Percentiles rank a stretch among this genome's conserved stretches.
phyloP scores from a whole-genome alignment of 805 yeast genomes.

The Candida nemodendra region DNA sequence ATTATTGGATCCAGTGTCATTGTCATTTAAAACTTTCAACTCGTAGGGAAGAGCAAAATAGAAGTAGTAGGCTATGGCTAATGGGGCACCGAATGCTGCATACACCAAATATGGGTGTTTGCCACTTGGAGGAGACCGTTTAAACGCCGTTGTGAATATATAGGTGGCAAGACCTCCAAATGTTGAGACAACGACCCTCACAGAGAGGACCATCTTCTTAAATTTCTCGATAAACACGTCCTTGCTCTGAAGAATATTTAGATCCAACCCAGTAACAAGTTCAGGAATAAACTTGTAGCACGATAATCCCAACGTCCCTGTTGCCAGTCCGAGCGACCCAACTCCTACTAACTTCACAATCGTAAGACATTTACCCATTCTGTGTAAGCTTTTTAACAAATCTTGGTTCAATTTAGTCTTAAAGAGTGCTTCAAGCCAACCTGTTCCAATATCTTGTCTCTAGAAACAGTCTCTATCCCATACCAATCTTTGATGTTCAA shows the following conservation, averaged over 20 bases:
- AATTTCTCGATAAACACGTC: slow-evolving; percentile 15
- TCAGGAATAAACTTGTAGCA: slow-evolving; percentile 22
- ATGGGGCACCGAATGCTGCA: slow-evolving; percentile 54
- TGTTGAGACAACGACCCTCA: slow-evolving; percentile 27
- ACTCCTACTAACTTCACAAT: slow-evolving; percentile 63
- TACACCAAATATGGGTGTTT: slow-evolving; percentile 76
- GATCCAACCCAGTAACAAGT: slow-evolving; percentile 10
- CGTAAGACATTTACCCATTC: slow-evolving; percentile 54
- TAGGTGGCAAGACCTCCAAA: slow-evolving; percentile 50
- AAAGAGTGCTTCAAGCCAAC: too few relatives aligned
- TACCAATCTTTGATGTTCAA: too few relatives aligned
- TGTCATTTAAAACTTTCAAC: slow-evolving; percentile 22
- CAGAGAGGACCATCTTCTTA: slow-evolving; percentile 15
- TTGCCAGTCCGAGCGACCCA: slow-evolving; percentile 64
- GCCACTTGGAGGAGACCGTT: slow-evolving; percentile 50
- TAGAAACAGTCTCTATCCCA: too few relatives aligned
- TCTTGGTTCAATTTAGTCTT: too few relatives aligned
- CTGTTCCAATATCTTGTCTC: too few relatives aligned
- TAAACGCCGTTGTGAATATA: slow-evolving; percentile 55
- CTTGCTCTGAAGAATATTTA: slow-evolving; percentile 12
- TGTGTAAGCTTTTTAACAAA: not conserved
- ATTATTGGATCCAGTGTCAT: slow-evolving; percentile 4
- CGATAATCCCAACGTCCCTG: slow-evolving; percentile 44
- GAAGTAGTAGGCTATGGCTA: slow-evolving; percentile 35
- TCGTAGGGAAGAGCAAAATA: slow-evolving; percentile 29